A percentile compares a stretch with the other conserved stretches of the same genome.
phyloP scores from a whole-genome alignment of 31 red algal genomes.

The Porphyra umbilicalis region DNA sequence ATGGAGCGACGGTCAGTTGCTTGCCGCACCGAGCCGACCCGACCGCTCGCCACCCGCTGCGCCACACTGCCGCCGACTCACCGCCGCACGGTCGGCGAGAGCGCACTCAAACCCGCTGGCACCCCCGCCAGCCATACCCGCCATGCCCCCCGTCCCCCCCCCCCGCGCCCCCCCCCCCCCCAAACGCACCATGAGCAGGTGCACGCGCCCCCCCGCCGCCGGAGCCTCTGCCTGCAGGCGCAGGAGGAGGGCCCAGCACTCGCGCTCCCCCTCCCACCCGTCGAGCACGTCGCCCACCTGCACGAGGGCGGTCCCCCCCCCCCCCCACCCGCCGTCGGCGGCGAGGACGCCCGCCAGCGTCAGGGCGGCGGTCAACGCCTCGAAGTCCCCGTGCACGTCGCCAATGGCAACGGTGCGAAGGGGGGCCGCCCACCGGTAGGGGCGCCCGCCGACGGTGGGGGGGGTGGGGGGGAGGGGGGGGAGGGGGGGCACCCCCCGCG shows the following conservation, averaged over 20 bases:
- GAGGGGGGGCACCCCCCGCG: no score
- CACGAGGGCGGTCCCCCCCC: slow-evolving; percentile 59
- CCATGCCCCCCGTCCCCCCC: not conserved
- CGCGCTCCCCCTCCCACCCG: slow-evolving; percentile 73
- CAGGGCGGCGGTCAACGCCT: slow-evolving; percentile 47
- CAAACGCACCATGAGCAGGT: slow-evolving; percentile 11
- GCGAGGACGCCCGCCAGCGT: slow-evolving; percentile 49
- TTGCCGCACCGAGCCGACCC: not conserved
- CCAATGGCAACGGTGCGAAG: slow-evolving; percentile 72
- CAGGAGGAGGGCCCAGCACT: slow-evolving; percentile 57
- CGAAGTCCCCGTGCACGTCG: slow-evolving; percentile 93
- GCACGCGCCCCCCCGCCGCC: slow-evolving; percentile 62
- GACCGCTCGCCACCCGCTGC: no score
- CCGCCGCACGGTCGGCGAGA: no score
- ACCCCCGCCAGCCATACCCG: not conserved
- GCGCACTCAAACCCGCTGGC: not conserved
- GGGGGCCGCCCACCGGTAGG: not conserved
- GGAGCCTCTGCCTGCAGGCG: slow-evolving; percentile 62
- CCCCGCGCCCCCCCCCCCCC: not conserved
- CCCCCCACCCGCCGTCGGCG: slow-evolving; percentile 44
- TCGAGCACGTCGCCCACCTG: slow-evolving; percentile 94
- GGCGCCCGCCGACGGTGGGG: no score
- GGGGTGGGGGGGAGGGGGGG: no score
- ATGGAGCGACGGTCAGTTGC: not conserved
- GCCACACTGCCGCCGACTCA: no score